Evolutionary conservation across 257 asterid genomes (phyloP).

Genomic region (Nemophila menziesii): DNA sequence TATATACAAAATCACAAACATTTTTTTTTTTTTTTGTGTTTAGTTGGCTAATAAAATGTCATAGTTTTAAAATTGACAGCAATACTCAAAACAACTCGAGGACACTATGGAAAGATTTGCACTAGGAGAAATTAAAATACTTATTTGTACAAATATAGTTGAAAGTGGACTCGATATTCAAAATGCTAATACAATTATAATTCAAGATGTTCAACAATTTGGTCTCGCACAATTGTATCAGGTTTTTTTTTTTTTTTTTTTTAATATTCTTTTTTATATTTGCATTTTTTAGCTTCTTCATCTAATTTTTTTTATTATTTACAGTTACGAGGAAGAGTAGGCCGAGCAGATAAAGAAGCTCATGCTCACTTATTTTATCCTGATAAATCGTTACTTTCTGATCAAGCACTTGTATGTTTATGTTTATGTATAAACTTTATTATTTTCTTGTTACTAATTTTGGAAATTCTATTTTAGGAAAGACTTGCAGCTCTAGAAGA

Average conservation of each 20-base stretch:
- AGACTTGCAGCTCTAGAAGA: conserved; percentile 95
- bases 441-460: neutral
- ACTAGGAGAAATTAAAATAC: conserved; percentile 62
- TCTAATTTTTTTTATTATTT: conserved; percentile 7
- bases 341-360: conserved; percentile 98
- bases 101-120: conserved; percentile 91
- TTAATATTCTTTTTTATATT: neutral
- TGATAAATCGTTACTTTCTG: conserved; percentile 82
- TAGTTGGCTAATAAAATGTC: conserved; percentile 1
- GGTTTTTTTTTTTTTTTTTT: conserved; percentile 47
- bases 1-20: neutral
- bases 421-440: conserved; percentile 10
- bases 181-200: conserved; percentile 83
- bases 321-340: conserved; percentile 97
- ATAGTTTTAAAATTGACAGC: conserved; percentile 42
- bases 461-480: conserved; percentile 57
- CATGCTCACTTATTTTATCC: conserved; percentile 85
- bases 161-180: conserved; percentile 99
- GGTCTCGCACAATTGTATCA: conserved; percentile 98
- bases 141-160: conserved; percentile 92
- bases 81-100: conserved; percentile 90
- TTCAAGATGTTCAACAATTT: conserved; percentile 94
- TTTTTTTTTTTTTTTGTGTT: neutral
- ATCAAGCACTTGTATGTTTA: conserved; percentile 73
- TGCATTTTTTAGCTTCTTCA: neutral